Evolutionary conservation across 495 filamentous ascomycete species (phyloP), one percentile per base, ranked within the genome.

Genomic region (Rostrohypoxylon terebratum): DNA sequence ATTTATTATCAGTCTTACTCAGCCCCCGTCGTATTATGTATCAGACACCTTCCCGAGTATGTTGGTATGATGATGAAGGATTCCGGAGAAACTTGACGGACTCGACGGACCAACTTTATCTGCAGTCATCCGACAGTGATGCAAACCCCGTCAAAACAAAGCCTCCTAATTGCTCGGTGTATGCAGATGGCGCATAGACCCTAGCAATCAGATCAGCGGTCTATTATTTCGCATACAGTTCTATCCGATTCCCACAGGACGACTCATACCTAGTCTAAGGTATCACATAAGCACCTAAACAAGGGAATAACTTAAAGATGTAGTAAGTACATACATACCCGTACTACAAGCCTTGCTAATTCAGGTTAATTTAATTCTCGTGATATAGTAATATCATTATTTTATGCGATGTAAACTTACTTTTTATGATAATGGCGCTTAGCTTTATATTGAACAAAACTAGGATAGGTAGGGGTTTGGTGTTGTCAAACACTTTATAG

Each of bases 31-130:
- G n/a, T 33, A 18, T 16, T 16, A 5, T 5, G 28, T 28, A 28
- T 28, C 28, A 5, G 28, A 5, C 28, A 20, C 53, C 31, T 18
- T 5, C 18, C 25, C 38, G 18, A 0, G 10, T 47, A 28, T n/a
- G n/a, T n/a, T n/a, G n/a, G n/a, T n/a, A n/a, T n/a, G n/a, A n/a
- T 10, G 20, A 21, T 18, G 34, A 50, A 48, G 33, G 59, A 40
- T 45, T 45, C 48, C 59, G 66, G 66, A 69, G 66, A 63, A 69
- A 63, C 66, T 69, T 28, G 18, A 36, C 66, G 55, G 57, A 47
- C 25, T 69, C 25, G 16, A 34, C 65, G 57, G 57, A 48, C 40
- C 11, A 69, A 69, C 33, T 40, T 50, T 34, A 48, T 33, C 34
- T 68, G 66, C 57, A 44, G 58, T 68, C 50, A 68, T 57, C 38